phyloP scores from a whole-genome alignment of 192 early-diverging fungal species.

The Lobosporangium transversale region DNA sequence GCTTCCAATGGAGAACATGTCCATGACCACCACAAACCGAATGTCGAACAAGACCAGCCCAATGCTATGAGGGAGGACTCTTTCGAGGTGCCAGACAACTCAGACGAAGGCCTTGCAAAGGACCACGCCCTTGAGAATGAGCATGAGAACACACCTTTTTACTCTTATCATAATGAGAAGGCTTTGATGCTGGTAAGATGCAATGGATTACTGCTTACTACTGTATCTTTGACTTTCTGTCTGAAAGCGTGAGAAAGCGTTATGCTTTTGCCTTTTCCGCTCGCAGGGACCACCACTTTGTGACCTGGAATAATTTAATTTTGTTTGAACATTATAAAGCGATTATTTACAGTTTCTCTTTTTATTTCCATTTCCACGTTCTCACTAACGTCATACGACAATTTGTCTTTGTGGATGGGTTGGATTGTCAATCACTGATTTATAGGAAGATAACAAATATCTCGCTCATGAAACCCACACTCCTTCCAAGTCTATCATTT shows the following conservation, averaged over 20 bases:
- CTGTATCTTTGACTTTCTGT: not conserved
- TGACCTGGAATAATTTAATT: conserved; percentile 3
- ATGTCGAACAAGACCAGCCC: conserved; percentile 1
- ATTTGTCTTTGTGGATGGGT: too few relatives aligned
- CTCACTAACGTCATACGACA: too few relatives aligned
- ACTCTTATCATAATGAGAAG: conserved; percentile 49
- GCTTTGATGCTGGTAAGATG: conserved; percentile 39
- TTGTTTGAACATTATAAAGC: too few relatives aligned
- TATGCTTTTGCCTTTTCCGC: not conserved
- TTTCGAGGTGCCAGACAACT: conserved; percentile 45
- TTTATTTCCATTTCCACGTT: too few relatives aligned
- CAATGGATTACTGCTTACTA: too few relatives aligned
- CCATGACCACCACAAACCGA: not conserved
- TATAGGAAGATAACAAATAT: conserved; percentile 53
- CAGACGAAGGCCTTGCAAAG: conserved; percentile 28
- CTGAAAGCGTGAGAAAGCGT: not conserved
- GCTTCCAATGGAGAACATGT: conserved; percentile 25
- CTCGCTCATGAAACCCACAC: conserved; percentile 52
- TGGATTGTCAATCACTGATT: too few relatives aligned
- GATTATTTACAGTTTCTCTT: too few relatives aligned
- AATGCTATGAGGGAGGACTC: conserved; percentile 35
- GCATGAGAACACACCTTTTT: conserved; percentile 47
- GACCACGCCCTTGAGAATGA: conserved; percentile 24
- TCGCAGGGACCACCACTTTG: conserved; percentile 6
- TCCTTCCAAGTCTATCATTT: conserved; percentile 34